phyloP scores from a whole-genome alignment of 2,329 filamentous ascomycete genomes.

The Xylariales sp. region DNA sequence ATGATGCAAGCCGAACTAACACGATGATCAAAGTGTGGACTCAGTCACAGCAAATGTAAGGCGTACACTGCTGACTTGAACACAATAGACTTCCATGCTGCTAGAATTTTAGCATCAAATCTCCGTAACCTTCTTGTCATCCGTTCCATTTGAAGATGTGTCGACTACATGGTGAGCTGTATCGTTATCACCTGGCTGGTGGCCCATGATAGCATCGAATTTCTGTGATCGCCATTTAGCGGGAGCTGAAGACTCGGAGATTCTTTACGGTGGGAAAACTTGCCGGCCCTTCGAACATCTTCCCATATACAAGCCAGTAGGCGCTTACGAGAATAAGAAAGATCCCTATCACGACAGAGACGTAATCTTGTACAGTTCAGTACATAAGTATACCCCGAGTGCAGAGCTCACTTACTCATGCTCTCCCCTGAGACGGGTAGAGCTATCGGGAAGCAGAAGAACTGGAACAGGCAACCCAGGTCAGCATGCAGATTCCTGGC shows the following conservation, averaged over 20 bases:
- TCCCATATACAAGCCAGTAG: slow-evolving; percentile 22
- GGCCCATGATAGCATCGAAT: slow-evolving; percentile 23
- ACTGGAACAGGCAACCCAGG: slow-evolving; percentile 16
- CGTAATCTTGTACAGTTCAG: slow-evolving; percentile 25
- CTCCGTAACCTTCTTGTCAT: too few species aligned
- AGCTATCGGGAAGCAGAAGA: slow-evolving; percentile 27
- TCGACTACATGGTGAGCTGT: too few species aligned
- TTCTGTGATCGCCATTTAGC: slow-evolving; percentile 14
- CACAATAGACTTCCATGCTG: too few species aligned
- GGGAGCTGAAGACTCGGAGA: background rate
- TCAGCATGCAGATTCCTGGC: background rate
- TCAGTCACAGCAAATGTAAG: too few species aligned
- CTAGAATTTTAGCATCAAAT: too few species aligned
- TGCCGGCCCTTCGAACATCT: slow-evolving; percentile 25
- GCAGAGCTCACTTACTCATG: slow-evolving; percentile 22
- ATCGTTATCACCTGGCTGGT: too few species aligned
- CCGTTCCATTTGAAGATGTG: too few species aligned
- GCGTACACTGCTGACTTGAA: too few species aligned
- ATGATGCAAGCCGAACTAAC: too few species aligned
- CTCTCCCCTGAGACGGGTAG: slow-evolving; percentile 24
- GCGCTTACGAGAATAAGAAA: slow-evolving; percentile 23
- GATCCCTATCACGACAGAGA: slow-evolving; percentile 31
- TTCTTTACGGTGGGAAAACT: slow-evolving; percentile 8
- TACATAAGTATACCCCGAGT: background rate
- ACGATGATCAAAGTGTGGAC: too few species aligned